Evolutionary conservation across 2,329 filamentous ascomycete genomes (phyloP).

Genomic region (Fusarium sp.): DNA sequence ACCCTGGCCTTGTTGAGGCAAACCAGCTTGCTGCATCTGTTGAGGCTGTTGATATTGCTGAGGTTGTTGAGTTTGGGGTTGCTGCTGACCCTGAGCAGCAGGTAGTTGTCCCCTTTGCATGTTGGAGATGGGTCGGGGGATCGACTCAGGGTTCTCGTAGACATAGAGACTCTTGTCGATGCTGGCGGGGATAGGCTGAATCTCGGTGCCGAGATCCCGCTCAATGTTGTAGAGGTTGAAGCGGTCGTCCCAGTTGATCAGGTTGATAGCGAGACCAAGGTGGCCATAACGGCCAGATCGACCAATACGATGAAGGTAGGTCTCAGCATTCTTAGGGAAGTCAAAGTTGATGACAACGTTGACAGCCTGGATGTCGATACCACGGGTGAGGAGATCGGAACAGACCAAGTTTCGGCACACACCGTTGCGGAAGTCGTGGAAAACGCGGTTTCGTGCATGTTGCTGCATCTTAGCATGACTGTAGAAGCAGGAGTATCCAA

Average conservation of each 20-base stretch:
- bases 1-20: conserved; percentile 47
- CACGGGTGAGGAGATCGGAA: conserved; percentile 95
- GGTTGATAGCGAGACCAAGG: conserved; percentile 95
- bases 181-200: conserved; percentile 90
- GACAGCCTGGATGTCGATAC: conserved; percentile 99
- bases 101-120: conserved; percentile 48
- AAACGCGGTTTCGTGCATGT: conserved; percentile 95
- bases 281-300: conserved; percentile 97
- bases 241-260: conserved; percentile 99
- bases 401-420: conserved; percentile 98
- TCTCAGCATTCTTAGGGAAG: conserved; percentile 99
- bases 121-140: conserved; percentile 80
- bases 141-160: conserved; percentile 94
- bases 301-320: conserved; percentile 97
- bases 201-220: conserved; percentile 95
- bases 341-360: conserved; percentile 99
- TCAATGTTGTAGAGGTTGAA: conserved; percentile 99
- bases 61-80: conserved; percentile 43
- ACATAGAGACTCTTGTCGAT: conserved; percentile 99
- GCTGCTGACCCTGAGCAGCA: conserved; percentile 44
- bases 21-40: conserved; percentile 44
- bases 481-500: conserved; percentile 99
- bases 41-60: conserved; percentile 44
- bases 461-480: conserved; percentile 99
- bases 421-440: conserved; percentile 98